phyloP scores from a whole-genome alignment of 202 grass and related monocot genomes.

The Alloteropsis angusta region DNA sequence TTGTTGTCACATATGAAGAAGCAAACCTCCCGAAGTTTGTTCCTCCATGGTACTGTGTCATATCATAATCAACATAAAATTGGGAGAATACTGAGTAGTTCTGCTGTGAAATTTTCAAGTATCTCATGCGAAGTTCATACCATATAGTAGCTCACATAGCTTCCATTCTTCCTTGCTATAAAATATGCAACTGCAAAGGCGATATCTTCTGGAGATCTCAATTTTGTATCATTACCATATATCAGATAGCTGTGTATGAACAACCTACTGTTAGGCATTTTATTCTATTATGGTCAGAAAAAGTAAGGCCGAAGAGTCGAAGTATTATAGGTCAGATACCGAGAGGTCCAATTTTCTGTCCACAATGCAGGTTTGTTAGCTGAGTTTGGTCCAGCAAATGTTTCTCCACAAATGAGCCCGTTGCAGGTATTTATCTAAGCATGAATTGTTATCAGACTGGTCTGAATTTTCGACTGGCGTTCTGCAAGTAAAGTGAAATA shows the following conservation, averaged over 20 bases:
- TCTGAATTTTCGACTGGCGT: background rate
- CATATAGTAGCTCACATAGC: conserved; percentile 97
- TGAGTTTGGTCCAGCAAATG: conserved; percentile 73
- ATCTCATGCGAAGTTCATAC: conserved; percentile 19
- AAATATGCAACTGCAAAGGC: conserved; percentile 66
- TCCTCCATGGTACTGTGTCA: conserved; percentile 81
- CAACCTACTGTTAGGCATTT: background rate
- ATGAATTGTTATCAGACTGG: background rate
- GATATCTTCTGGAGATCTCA: conserved; percentile 64
- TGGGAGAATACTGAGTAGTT: background rate
- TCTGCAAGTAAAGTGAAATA: background rate
- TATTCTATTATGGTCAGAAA: background rate
- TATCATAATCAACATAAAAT: background rate
- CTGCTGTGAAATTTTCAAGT: background rate
- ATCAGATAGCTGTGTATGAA: conserved; percentile 29
- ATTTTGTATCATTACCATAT: conserved; percentile 56
- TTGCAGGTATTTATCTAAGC: conserved; percentile 92
- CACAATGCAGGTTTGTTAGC: conserved; percentile 66
- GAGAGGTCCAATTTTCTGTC: conserved; percentile 80
- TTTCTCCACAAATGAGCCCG: conserved; percentile 63
- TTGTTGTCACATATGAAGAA: conserved; percentile 70
- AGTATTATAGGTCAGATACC: conserved; percentile 30
- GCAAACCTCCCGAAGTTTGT: conserved; percentile 83
- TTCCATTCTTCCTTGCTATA: conserved; percentile 64
- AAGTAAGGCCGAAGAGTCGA: background rate